Base-by-base conservation (phyloP, 2,329 filamentous ascomycete species). In the Sclerotinia trifoliorum region DNA sequence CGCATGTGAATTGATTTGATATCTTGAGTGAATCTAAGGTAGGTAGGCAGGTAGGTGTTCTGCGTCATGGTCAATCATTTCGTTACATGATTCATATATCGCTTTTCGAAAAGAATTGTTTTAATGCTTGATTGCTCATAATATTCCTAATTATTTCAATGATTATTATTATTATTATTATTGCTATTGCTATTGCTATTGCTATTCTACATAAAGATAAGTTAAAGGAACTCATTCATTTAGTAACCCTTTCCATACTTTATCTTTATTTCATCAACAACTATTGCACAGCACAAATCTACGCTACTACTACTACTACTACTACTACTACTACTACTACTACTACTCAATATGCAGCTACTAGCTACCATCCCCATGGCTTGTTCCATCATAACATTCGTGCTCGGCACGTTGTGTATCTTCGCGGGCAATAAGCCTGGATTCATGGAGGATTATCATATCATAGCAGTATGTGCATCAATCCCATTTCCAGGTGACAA, bases 401-500 rank as follows among this genome's bases (percentile, higher is more conserved):
- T 88, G 26, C 81, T 90, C 55, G 82, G 82, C 24, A 82, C 89
- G 72, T 80, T 89, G 11, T 87, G 84, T 74, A 80, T 90, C 69
- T 88, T 88, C 72, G 86, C 87, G 1, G 87, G 87, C 49, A 81
- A 83, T 49, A 86, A 84, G 73, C 80, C 79, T 64, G 80, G 79
- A 21, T 83, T 88, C 72, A 82, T 90, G 77, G 82, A 87, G 70
- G 79, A 83, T 66, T 86, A 84, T 69, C 79, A 85, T 68, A 78
- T 89, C 44, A 75, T 89, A 49, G 87, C 84, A 5, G 85, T 86
- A 77, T 51, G 80, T 73, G 29, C 24, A 44, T 42, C 64, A 52
- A 44, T 21, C 21, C 35, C 55, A 64, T 42, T 52, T 19, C 26
- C 4, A 55, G 8, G 48, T 44, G 39, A 13, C 29, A 55, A 46